Evolutionary conservation across 495 filamentous ascomycete species (phyloP), one percentile per base, ranked within the genome.

Genomic region (Penicillium flavigenum): DNA sequence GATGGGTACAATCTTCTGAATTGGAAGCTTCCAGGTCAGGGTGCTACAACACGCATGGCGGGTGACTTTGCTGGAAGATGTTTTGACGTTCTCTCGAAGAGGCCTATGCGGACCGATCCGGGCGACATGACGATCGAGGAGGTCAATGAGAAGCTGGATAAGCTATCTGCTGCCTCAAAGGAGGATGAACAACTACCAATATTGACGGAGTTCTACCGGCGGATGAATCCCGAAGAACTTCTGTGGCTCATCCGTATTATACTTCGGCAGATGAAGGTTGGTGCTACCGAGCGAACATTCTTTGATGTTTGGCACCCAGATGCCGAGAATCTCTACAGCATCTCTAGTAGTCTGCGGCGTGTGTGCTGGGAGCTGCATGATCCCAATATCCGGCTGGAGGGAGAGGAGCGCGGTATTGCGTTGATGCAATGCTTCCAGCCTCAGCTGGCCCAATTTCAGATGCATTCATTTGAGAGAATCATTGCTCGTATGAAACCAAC

Each of bases 381-480:
- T 65, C 87, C 86, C 0, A 81, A 82, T 57, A 73, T 92, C 32
- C 81, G 89, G 22, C 80, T 98, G 11, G 85, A 90, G 54, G 84
- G 82, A 31, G 84, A 91, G 34, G 86, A 93, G 59, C 81, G 86
- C 17, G 89, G 85, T 0, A 84, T 96, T 24, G 76, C 78, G 6
- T 73, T 98, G 29, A 98, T 98, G 94, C 86, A 92, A 63, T 98
- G 94, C 67, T 98, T 96, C 67, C 94, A 98, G 68, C 95, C 94
- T 42, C 94, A 97, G 73, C 81, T 98, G 51, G 95, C 94, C 5
- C 91, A 96, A 64, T 98, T 96, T 61, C 92, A 97, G 72, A 92
- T 91, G 83, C 81, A 91, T 46, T 87, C 86, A 4, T 87, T 98
- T 62, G 83, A 88, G n/a, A 88, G 86, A 56, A 88, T 96, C 79